Percentiles rank a stretch among this genome's conserved stretches.
These are phyloP conservation scores for Cordyceps sp. DNA, from an alignment of 2,329 filamentous ascomycete species.

Conservation along the genomic window DNA sequence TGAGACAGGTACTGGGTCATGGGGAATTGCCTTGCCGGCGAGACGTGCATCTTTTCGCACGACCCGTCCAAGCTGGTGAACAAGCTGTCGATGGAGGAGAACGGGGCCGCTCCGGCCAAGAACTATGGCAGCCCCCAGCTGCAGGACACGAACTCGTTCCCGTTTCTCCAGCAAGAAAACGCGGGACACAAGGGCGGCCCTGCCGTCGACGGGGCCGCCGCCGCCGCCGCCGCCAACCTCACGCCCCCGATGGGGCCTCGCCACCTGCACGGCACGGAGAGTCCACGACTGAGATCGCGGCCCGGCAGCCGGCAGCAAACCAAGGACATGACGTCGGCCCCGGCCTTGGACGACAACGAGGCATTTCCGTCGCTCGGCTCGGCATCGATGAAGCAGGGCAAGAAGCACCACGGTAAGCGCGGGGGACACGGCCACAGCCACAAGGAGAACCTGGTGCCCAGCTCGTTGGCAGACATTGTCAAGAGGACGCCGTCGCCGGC, in stretches of 20 bases:
- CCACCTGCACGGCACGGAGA: slow-evolving; percentile 40
- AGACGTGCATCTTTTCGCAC: slow-evolving; percentile 93
- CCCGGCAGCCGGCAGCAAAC: slow-evolving; percentile 61
- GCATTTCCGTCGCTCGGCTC: slow-evolving; percentile 84
- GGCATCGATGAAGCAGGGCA: slow-evolving; percentile 55
- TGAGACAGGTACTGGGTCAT: slow-evolving; percentile 93
- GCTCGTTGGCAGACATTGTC: slow-evolving; percentile 81
- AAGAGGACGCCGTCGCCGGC: slow-evolving; percentile 85
- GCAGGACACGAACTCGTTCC: slow-evolving; percentile 74
- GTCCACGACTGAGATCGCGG: slow-evolving; percentile 61
- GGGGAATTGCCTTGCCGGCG: slow-evolving; percentile 85
- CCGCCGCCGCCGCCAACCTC: slow-evolving; percentile 32
- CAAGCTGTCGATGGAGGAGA: slow-evolving; percentile 58
- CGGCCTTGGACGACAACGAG: slow-evolving; percentile 81
- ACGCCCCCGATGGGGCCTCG: slow-evolving; percentile 57
- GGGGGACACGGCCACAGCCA: slow-evolving; percentile 60
- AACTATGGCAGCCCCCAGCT: slow-evolving; percentile 57
- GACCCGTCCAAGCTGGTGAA: slow-evolving; percentile 78
- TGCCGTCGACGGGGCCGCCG: slow-evolving; percentile 31
- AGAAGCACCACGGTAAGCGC: slow-evolving; percentile 87
- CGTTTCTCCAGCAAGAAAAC: slow-evolving; percentile 47
- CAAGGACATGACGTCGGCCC: slow-evolving; percentile 49
- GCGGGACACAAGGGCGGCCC: slow-evolving; percentile 41
- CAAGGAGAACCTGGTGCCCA: slow-evolving; percentile 52
- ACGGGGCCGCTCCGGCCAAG: slow-evolving; percentile 45